Conservation (phyloP, 2,329 filamentous ascomycete genomes). For the Sporothrix dimorphospora region DNA sequence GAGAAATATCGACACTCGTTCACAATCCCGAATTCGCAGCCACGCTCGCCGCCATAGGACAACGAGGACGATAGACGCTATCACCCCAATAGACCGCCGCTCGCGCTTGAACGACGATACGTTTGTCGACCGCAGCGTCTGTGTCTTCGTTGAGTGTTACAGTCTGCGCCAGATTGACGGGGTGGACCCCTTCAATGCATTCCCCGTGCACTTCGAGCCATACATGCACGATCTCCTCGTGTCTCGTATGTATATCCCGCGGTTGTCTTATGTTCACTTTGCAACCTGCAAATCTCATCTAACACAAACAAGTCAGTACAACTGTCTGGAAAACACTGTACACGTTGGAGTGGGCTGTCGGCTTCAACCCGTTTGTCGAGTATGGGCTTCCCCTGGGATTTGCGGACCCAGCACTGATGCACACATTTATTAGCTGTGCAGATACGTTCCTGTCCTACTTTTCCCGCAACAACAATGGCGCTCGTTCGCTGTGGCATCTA, state of each 20-base stretch:
- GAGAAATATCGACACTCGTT: neutral
- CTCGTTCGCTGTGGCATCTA: constrained; percentile 18
- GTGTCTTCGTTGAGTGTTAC: constrained; percentile 14
- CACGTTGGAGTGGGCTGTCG: constrained; percentile 23
- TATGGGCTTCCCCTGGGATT: constrained; percentile 25
- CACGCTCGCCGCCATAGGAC: constrained; percentile 15
- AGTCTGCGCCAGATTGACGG: constrained; percentile 26
- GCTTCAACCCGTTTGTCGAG: constrained; percentile 25
- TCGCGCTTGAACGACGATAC: too few species aligned
- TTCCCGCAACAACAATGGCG: neutral
- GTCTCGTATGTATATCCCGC: constrained; percentile 12
- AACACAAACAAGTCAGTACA: constrained; percentile 5
- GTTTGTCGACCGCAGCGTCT: neutral
- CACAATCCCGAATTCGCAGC: constrained; percentile 9
- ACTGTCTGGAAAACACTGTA: constrained; percentile 25
- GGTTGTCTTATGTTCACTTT: too few species aligned
- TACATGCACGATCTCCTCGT: constrained; percentile 29
- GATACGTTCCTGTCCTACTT: constrained; percentile 22
- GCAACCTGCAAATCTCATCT: neutral
- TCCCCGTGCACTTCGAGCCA: constrained; percentile 19
- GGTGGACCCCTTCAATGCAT: constrained; percentile 24
- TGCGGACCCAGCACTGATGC: constrained; percentile 22
- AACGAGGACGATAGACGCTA: neutral
- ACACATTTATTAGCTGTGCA: constrained; percentile 27
- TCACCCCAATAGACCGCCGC: too few species aligned